Base-by-base conservation (phyloP, 305 asterid species). In the Petunia hybrid region DNA sequence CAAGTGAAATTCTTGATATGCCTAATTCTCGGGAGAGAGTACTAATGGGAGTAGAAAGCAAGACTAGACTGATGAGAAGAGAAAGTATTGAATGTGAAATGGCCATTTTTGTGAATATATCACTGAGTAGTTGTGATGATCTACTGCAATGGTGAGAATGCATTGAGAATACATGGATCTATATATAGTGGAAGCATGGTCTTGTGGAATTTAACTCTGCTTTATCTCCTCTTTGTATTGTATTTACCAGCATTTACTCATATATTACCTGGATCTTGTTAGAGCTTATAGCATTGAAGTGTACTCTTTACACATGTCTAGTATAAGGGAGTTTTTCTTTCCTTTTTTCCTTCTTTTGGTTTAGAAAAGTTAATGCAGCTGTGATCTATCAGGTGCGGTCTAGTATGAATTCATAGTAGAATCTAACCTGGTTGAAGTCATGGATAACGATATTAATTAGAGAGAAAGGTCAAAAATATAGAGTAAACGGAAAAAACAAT, bases 11-110 rank as follows among this genome's bases (percentile, higher is more conserved):
- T 22, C 31, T 22, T 22, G 31, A 22, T 22, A 22, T 22, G 31
- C 31, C 31, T 22, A 22, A 22, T 22, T 22, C 31, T 4, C 31
- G 5, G 6, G 78, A 48, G 42, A 73, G 45, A 48, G 78, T 48
- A 22, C 31, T 22, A 22, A 22, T 22, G 12, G 78, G 78, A 73
- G 62, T 45, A 3, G 35, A 73, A 35, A 48, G 12, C 7, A 73
- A 73, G 13, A 73, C 45, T 31, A 73, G 6, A 56, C 13, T 12
- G 51, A 73, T 31, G 13, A 73, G 45, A 73, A 73, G 45, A 51
- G 42, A 51, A 12, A 73, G 45, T 31, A 12, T 6, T 73, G 78
- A 73, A 73, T 73, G 36, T 35, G 78, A 73, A 73, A 6, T 73
- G 36, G 45, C 1, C 78, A 71, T 71, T 48, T 46, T 31, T 48